Evolutionary conservation across 106 monocot species (phyloP).

Genomic region (Dactylorhiza incarnata): DNA sequence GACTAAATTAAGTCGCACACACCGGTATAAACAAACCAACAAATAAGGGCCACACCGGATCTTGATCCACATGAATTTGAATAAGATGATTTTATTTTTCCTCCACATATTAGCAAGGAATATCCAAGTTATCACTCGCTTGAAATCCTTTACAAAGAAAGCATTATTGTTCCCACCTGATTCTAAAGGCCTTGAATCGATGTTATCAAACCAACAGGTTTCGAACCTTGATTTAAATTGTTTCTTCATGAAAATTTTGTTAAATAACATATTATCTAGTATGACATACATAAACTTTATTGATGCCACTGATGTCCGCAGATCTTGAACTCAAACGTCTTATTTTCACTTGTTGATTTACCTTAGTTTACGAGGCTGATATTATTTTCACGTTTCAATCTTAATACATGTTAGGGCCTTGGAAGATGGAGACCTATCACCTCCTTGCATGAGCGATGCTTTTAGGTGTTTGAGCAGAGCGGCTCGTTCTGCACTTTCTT

Average conservation of each 20-base stretch:
- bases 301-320: not conserved
- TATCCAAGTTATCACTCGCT: no score
- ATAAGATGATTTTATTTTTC: no score
- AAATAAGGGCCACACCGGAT: no score
- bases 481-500: conserved; percentile 69
- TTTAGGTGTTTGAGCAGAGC: conserved; percentile 74
- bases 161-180: not conserved
- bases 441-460: conserved; percentile 80
- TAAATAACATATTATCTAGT: not conserved
- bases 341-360: not conserved
- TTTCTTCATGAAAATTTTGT: not conserved
- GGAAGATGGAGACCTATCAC: conserved; percentile 75
- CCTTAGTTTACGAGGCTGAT: not conserved
- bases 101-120: no score
- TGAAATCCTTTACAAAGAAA: not conserved
- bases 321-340: not conserved
- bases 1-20: no score
- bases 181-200: not conserved
- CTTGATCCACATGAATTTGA: no score
- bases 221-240: not conserved
- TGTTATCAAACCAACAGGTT: not conserved
- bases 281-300: not conserved
- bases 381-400: not conserved
- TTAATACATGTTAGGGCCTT: conserved; percentile 33
- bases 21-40: no score